Evolutionary conservation across 1,284 basidiomycete genomes (phyloP).

Genomic region (Cryptococcus sp.): DNA sequence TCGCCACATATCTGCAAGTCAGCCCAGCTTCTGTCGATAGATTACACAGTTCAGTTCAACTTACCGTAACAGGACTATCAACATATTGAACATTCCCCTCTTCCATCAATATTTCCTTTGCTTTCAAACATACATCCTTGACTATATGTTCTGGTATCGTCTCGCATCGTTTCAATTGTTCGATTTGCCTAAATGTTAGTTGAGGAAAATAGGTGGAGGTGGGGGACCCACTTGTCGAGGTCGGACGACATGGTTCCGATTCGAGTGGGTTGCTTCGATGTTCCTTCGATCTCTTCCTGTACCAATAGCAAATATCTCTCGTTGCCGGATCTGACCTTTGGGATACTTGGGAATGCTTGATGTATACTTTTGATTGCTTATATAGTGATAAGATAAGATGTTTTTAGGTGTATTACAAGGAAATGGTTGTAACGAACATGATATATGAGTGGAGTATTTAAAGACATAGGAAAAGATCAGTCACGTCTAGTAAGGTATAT

Average conservation of each 20-base stretch:
- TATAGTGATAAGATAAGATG: not conserved
- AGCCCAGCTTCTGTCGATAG: not conserved
- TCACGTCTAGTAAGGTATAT: not conserved
- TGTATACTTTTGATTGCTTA: too few species aligned
- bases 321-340: too few species aligned
- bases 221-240: conserved; percentile 33
- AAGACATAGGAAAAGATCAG: not conserved
- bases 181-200: conserved; percentile 60
- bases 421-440: not conserved
- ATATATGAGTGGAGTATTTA: not conserved
- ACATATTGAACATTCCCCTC: conserved; percentile 97
- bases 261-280: too few species aligned
- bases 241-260: conserved; percentile 33
- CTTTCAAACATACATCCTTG: conserved; percentile 88
- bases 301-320: too few species aligned
- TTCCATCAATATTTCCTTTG: conserved; percentile 92
- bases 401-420: not conserved
- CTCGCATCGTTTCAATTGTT: conserved; percentile 83
- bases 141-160: conserved; percentile 90
- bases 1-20: conserved; percentile 84
- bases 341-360: too few species aligned
- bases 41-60: conserved; percentile 29
- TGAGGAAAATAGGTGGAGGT: too few species aligned
- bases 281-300: too few species aligned
- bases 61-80: conserved; percentile 90